These are phyloP conservation scores for Gracilaria vermiculophylla DNA, from an alignment of 23 red algal species.

Conservation along the genomic window DNA sequence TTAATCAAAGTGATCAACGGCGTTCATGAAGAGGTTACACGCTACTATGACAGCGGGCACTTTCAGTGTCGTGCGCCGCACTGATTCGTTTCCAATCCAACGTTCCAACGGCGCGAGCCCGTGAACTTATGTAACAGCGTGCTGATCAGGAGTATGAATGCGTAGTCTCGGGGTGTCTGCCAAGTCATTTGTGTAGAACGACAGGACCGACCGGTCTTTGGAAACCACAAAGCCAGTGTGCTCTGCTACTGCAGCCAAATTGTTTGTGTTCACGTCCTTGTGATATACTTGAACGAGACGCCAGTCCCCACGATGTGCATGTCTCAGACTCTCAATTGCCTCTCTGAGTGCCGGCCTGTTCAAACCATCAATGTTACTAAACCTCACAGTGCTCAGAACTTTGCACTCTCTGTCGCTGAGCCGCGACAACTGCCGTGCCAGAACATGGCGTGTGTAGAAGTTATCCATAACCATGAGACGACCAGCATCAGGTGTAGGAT, in stretches of 20 bases:
- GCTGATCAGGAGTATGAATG: neutral
- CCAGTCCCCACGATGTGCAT: neutral
- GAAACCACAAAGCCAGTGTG: neutral
- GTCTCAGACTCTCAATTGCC: neutral
- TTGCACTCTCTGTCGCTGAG: neutral
- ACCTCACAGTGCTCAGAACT: neutral
- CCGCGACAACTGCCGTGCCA: neutral
- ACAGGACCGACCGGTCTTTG: neutral
- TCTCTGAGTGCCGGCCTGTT: neutral
- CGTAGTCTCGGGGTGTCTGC: neutral
- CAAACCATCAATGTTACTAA: neutral
- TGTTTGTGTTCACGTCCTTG: neutral
- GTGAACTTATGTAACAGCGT: neutral
- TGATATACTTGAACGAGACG: neutral
- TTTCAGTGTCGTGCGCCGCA: neutral
- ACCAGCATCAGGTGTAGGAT: neutral
- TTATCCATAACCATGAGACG: slow-evolving; percentile 3
- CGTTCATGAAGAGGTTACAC: neutral
- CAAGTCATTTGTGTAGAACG: neutral
- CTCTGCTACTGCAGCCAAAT: neutral
- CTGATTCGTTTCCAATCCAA: neutral
- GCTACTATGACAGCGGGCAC: neutral
- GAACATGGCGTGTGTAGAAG: neutral
- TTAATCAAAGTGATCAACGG: neutral
- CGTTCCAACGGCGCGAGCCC: neutral